Evolutionary conservation across 2,329 filamentous ascomycete species (phyloP), one percentile per base, ranked within the genome.

Genomic region (Neurospora sp.): DNA sequence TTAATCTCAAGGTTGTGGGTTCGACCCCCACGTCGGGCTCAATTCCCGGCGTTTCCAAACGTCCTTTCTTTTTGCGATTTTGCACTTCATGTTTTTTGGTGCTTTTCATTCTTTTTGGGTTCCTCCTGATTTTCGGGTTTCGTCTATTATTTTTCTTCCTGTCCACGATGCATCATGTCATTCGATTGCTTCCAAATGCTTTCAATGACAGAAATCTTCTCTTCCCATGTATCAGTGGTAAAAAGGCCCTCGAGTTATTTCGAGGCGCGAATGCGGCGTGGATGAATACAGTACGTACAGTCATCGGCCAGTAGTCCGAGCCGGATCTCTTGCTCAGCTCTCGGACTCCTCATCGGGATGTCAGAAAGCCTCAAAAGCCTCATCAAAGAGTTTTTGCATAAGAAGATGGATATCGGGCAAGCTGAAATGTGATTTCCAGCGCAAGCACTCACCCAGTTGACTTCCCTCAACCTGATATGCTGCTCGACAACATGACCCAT

Each of bases 1-100:
- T 86, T 86, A 58, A 58, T 58, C 46, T 58, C 46, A 23, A 52
- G 43, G 28, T 33, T 33, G 28, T 33, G 28, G 28, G 28, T 33
- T 33, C 28, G 28, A 62, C 52, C 52, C 52, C 52, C 52, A 62
- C 52, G 52, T 62, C 52, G 52, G 52, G 52, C 52, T 62, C 52
- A 62, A 62, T 62, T 36, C 52, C 52, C 52, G 52, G 10, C 15
- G 52, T 62, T 36, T 33, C 23, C 23, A 17, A 1, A 62, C 52
- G 28, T 62, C 52, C 11, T 23, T 2, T 17, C 7, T 62, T 62
- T 62, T 62, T 62, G 13, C 8, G 1, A 9, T 10, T 62, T 36
- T n/a, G 1, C 19, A 52, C 23, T 58, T 17, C 6, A 23, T 13
- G 0, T 23, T 52, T 28, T 23, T 11, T 52, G n/a, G 2, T 46